Percentiles rank a stretch among this genome's conserved stretches.
phyloP scores from a whole-genome alignment of 805 yeast genomes.

The Ascoidea tarda region DNA sequence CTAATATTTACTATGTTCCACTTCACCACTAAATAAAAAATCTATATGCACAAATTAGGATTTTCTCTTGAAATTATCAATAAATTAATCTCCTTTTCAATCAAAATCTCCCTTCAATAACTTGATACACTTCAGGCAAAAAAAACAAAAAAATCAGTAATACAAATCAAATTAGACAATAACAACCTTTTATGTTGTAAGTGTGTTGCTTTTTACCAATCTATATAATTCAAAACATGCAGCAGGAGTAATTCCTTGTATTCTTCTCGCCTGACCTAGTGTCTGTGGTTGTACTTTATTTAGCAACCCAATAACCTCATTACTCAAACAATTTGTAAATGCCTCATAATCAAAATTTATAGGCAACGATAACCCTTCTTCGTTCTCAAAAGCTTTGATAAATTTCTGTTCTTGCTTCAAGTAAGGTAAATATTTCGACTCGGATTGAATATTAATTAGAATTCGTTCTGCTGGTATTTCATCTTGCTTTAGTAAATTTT shows the following conservation, averaged over 20 bases:
- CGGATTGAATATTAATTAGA: constrained; percentile 50
- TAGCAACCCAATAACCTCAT: constrained; percentile 57
- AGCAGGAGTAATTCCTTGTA: constrained; percentile 92
- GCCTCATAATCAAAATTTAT: constrained; percentile 42
- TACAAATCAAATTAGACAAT: no score
- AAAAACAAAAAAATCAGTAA: no score
- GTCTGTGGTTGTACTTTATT: constrained; percentile 75
- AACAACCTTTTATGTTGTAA: background rate
- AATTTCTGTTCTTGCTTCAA: constrained; percentile 57
- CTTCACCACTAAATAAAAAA: no score
- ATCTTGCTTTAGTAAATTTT: constrained; percentile 18
- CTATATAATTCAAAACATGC: constrained; percentile 71
- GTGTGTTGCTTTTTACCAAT: constrained; percentile 20
- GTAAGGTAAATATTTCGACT: constrained; percentile 75
- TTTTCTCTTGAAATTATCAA: no score
- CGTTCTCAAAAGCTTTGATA: constrained; percentile 68
- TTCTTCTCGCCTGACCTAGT: constrained; percentile 87
- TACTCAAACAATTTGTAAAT: constrained; percentile 44
- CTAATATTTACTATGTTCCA: no score
- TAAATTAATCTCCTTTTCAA: no score
- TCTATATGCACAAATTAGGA: no score
- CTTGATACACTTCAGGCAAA: no score
- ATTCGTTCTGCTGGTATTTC: constrained; percentile 28
- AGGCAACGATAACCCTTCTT: constrained; percentile 69
- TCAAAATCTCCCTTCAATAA: no score